Percentiles rank a stretch among this genome's conserved stretches.
Evolutionary conservation across 2,329 filamentous ascomycete genomes (phyloP).

Genomic region (Claviceps lovelessii): DNA sequence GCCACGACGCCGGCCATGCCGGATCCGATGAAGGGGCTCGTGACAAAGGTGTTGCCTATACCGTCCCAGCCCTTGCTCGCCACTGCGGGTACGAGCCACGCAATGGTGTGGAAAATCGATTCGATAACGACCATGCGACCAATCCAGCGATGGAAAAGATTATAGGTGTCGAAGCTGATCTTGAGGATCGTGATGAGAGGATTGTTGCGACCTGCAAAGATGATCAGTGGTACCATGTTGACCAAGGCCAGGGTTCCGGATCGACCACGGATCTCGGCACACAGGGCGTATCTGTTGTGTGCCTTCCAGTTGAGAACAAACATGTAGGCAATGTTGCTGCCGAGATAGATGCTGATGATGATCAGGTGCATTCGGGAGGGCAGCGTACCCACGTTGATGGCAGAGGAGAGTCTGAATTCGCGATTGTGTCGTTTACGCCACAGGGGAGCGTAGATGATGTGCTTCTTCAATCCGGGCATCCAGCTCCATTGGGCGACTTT

Average conservation of each 20-base stretch:
- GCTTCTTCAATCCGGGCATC: conserved; percentile 48
- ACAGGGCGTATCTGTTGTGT: conserved; percentile 45
- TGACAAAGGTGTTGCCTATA: conserved; percentile 37
- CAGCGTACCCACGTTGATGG: conserved; percentile 46
- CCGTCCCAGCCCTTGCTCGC: conserved; percentile 49
- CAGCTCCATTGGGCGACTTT: conserved; percentile 40
- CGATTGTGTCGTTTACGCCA: conserved; percentile 53
- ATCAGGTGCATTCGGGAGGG: conserved; percentile 50
- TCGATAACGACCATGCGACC: conserved; percentile 61
- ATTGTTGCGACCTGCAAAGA: conserved; percentile 87
- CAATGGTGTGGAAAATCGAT: conserved; percentile 51
- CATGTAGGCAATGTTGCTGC: conserved; percentile 50
- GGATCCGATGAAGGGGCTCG: conserved; percentile 50
- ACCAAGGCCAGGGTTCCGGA: conserved; percentile 71
- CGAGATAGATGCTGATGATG: conserved; percentile 41
- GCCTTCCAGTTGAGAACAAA: conserved; percentile 45
- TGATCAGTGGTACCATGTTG: conserved; percentile 83
- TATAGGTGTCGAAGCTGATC: conserved; percentile 94
- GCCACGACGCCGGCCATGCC: conserved; percentile 47
- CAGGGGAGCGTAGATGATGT: conserved; percentile 46
- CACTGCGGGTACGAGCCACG: conserved; percentile 61
- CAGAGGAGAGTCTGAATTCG: conserved; percentile 47
- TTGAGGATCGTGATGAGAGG: conserved; percentile 67
- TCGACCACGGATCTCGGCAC: conserved; percentile 73
- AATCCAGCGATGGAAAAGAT: conserved; percentile 57